Conservation (phyloP, 2,329 filamentous ascomycete species). For the Aspergillus quadrilineatus region DNA sequence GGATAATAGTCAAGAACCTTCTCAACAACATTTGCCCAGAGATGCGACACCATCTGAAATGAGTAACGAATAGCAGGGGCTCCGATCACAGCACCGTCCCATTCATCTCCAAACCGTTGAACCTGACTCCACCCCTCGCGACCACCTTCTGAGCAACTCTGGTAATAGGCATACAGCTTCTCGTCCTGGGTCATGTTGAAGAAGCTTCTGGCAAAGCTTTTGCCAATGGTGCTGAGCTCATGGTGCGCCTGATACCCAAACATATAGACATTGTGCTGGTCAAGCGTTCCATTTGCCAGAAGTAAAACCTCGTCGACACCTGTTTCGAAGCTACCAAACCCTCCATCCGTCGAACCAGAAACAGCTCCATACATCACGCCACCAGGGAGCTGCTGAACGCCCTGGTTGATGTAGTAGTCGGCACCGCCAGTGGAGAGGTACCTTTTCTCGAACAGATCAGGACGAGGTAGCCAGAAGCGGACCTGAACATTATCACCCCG, state of each 20-base stretch:
- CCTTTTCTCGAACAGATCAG: slow-evolving; percentile 43
- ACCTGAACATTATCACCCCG: slow-evolving; percentile 38
- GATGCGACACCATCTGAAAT: slow-evolving; percentile 46
- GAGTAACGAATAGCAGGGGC: slow-evolving; percentile 50
- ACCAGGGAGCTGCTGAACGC: slow-evolving; percentile 32
- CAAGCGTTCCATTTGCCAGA: slow-evolving; percentile 47
- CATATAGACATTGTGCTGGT: slow-evolving; percentile 30
- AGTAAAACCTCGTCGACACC: slow-evolving; percentile 41
- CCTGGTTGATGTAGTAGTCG: slow-evolving; percentile 38
- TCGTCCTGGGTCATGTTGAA: slow-evolving; percentile 31
- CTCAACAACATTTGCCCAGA: slow-evolving; percentile 41
- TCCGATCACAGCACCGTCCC: slow-evolving; percentile 48
- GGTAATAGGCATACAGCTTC: slow-evolving; percentile 49
- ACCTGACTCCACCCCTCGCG: slow-evolving; percentile 53
- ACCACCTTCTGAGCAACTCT: slow-evolving; percentile 57
- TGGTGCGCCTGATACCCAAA: slow-evolving; percentile 50
- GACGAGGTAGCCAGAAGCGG: slow-evolving; percentile 36
- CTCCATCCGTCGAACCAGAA: slow-evolving; percentile 43
- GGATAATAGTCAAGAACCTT: slow-evolving; percentile 44
- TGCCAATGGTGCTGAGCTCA: slow-evolving; percentile 52
- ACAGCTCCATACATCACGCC: slow-evolving; percentile 47
- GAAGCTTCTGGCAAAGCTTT: slow-evolving; percentile 44
- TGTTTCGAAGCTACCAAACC: slow-evolving; percentile 44
- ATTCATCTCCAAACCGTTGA: slow-evolving; percentile 50
- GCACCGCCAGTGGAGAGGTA: slow-evolving; percentile 48